A percentile compares a stretch with the other conserved stretches of the same genome.
Evolutionary conservation across 352 stramenopile species (phyloP).

Genomic region (Phytophthora multivora): DNA sequence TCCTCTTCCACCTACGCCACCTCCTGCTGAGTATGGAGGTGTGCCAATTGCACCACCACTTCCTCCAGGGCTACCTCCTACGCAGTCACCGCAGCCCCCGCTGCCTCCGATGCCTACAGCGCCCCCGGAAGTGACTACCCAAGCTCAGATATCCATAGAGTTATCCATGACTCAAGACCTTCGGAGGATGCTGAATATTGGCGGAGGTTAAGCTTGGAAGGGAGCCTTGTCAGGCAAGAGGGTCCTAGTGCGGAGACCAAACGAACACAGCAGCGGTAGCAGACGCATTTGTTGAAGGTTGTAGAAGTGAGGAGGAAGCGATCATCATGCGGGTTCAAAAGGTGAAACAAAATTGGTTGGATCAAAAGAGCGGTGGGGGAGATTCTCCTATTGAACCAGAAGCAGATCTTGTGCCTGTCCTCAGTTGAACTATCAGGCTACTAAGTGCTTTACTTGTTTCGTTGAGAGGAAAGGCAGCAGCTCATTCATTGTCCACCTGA

Average conservation of each 20-base stretch:
- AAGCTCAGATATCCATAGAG: constrained; percentile 55
- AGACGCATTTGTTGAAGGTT: constrained; percentile 2
- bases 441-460: neutral
- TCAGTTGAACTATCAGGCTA: constrained; percentile 1
- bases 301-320: neutral
- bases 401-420: constrained; percentile 2
- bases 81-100: constrained; percentile 30
- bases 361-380: constrained; percentile 25
- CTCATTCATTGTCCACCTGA: neutral
- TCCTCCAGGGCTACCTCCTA: constrained; percentile 22
- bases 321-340: constrained; percentile 1
- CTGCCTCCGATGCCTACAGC: constrained; percentile 34
- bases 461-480: neutral
- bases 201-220: constrained; percentile 34
- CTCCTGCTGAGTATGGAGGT: constrained; percentile 13
- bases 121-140: constrained; percentile 36
- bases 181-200: constrained; percentile 83
- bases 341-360: constrained; percentile 9
- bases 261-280: neutral
- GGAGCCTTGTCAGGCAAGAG: neutral
- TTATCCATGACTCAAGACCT: constrained; percentile 83
- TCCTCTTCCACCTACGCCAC: constrained; percentile 28
- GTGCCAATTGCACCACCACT: constrained; percentile 24
- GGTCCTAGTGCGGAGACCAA: neutral
- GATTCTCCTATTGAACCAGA: constrained; percentile 15